phyloP scores from a whole-genome alignment of 2,329 filamentous ascomycete species.

The Aspergillus sp. region DNA sequence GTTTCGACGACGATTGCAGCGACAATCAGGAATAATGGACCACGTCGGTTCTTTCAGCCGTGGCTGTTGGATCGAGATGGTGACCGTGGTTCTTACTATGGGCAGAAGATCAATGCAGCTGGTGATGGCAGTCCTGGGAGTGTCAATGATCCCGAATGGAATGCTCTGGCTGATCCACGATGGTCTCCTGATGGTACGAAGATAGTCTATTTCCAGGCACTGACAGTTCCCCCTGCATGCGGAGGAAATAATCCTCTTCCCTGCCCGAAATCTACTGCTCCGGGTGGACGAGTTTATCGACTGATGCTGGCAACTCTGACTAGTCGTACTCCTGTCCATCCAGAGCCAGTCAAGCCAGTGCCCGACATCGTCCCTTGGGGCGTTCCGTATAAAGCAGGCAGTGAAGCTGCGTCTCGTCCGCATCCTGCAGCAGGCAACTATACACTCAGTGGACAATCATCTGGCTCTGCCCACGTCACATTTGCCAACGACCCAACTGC shows the following conservation, averaged over 20 bases:
- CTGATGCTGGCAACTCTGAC: constrained; percentile 40
- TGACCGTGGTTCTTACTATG: constrained; percentile 42
- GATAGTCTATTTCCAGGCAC: constrained; percentile 41
- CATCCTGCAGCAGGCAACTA: constrained; percentile 7
- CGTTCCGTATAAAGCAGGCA: constrained; percentile 5
- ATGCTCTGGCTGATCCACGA: constrained; percentile 41
- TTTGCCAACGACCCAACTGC: constrained; percentile 2
- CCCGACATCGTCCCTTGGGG: constrained; percentile 17
- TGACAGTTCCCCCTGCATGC: constrained; percentile 37
- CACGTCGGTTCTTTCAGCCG: constrained; percentile 44
- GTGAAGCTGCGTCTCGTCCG: constrained; percentile 1
- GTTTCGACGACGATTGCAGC: constrained; percentile 27
- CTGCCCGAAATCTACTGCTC: constrained; percentile 37
- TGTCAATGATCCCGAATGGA: constrained; percentile 47
- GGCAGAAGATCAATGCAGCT: constrained; percentile 39
- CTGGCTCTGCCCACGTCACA: constrained; percentile 7
- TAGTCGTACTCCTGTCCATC: constrained; percentile 21
- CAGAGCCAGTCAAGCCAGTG: constrained; percentile 17
- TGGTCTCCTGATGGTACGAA: constrained; percentile 34
- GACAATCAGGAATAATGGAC: constrained; percentile 44
- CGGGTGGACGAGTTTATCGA: constrained; percentile 34
- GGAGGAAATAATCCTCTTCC: constrained; percentile 40
- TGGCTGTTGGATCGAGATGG: constrained; percentile 41
- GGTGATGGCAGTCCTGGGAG: constrained; percentile 29
- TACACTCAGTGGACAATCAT: constrained; percentile 9